These are phyloP conservation scores for Cyclotella sp. DNA, from an alignment of 108 stramenopile species.

Conservation along the genomic window DNA sequence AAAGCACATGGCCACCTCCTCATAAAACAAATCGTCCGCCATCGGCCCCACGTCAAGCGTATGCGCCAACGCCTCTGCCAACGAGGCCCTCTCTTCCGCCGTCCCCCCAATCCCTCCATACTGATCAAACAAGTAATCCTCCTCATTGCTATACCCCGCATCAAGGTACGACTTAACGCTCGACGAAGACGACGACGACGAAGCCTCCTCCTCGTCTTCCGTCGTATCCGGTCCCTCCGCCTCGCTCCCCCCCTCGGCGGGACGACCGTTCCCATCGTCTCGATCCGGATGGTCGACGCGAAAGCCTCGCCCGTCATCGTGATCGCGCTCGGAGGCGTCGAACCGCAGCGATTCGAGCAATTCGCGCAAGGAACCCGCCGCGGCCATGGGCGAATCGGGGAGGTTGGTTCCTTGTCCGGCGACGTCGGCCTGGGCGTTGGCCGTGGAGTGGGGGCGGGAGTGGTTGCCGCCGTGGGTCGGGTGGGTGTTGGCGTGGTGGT, in stretches of 20 bases:
- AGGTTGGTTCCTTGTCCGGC: not conserved
- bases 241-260: not conserved
- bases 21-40: slow-evolving; percentile 53
- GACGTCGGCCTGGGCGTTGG: not conserved
- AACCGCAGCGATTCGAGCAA: slow-evolving; percentile 35
- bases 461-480: too few species aligned
- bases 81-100: slow-evolving; percentile 43
- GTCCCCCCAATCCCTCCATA: slow-evolving; percentile 51
- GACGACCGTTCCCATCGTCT: not conserved
- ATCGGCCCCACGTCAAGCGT: slow-evolving; percentile 50
- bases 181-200: slow-evolving; percentile 9
- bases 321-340: slow-evolving; percentile 1
- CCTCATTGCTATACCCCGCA: slow-evolving; percentile 49
- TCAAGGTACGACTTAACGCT: slow-evolving; percentile 37
- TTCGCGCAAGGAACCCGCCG: slow-evolving; percentile 34
- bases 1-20: slow-evolving; percentile 57
- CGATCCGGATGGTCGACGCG: not conserved
- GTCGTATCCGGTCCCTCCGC: slow-evolving; percentile 3
- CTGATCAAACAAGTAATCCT: slow-evolving; percentile 53
- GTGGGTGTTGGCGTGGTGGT: too few species aligned
- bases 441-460: not conserved
- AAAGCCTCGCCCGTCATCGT: not conserved
- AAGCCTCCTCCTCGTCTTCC: slow-evolving; percentile 5
- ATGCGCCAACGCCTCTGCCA: slow-evolving; percentile 40
- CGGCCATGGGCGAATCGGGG: slow-evolving; percentile 5